A percentile compares a stretch with the other conserved stretches of the same genome.
These are phyloP conservation scores for Coemansia sp. DNA, from an alignment of 192 early-diverging fungal genomes.

Conservation along the genomic window DNA sequence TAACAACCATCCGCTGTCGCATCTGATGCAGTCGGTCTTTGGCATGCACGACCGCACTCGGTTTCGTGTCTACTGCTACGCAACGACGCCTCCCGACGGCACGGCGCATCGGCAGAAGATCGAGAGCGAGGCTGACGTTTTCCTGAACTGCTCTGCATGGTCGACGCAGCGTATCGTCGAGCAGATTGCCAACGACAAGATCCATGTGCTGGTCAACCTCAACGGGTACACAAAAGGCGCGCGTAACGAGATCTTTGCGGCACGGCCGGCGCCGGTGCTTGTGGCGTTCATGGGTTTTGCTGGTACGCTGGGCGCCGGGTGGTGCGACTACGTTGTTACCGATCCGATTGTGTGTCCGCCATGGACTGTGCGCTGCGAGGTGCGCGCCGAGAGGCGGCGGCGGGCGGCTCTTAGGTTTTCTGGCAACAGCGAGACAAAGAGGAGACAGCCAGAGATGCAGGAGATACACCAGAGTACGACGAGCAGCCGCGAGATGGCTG, in stretches of 20 bases:
- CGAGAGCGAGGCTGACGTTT: slow-evolving; percentile 73
- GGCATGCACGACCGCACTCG: slow-evolving; percentile 78
- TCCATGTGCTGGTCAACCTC: slow-evolving; percentile 89
- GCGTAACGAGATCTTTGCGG: slow-evolving; percentile 91
- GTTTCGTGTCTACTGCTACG: slow-evolving; percentile 81
- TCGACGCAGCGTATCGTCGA: slow-evolving; percentile 74
- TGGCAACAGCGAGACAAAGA: not conserved
- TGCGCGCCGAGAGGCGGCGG: slow-evolving; percentile 46
- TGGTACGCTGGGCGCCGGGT: slow-evolving; percentile 83
- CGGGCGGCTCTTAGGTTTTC: not conserved
- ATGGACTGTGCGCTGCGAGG: slow-evolving; percentile 63
- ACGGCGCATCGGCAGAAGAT: slow-evolving; percentile 82
- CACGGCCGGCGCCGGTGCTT: slow-evolving; percentile 85
- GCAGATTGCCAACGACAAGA: slow-evolving; percentile 69
- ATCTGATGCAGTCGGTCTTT: slow-evolving; percentile 95
- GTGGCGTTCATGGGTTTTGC: slow-evolving; percentile 94
- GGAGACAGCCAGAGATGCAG: slow-evolving; percentile 29
- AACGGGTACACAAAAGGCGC: slow-evolving; percentile 98
- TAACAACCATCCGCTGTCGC: slow-evolving; percentile 89
- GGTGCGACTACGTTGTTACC: slow-evolving; percentile 81
- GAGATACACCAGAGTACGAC: slow-evolving; percentile 13
- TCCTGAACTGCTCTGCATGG: slow-evolving; percentile 76
- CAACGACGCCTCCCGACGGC: slow-evolving; percentile 74
- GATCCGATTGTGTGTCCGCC: slow-evolving; percentile 76
- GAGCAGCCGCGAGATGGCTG: slow-evolving; percentile 23